phyloP scores from a whole-genome alignment of 257 asterid species.

The Solanum virginianum region DNA sequence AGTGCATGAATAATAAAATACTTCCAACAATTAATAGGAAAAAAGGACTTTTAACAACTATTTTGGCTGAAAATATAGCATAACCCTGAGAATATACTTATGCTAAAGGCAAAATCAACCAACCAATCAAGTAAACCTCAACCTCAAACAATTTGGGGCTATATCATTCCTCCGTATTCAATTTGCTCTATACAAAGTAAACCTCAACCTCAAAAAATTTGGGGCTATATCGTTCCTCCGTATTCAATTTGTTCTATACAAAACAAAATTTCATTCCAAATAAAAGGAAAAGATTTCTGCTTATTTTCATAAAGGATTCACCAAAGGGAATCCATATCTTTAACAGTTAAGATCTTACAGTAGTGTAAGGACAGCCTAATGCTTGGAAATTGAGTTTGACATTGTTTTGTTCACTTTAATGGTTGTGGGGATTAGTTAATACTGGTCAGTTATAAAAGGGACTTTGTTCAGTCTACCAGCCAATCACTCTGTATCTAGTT shows the following conservation, averaged over 20 bases:
- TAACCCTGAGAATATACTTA: not conserved
- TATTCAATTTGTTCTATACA: not conserved
- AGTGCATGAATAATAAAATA: not conserved
- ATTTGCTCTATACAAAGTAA: not conserved
- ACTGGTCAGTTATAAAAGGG: not conserved
- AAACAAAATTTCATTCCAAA: not conserved
- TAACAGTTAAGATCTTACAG: not conserved
- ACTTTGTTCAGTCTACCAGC: not conserved
- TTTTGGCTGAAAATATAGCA: not conserved
- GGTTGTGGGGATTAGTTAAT: not conserved
- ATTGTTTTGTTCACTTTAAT: not conserved
- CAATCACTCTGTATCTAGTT: not conserved
- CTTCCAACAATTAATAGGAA: not conserved
- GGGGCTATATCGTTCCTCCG: not conserved
- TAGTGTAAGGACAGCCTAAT: not conserved
- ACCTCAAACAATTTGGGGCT: not conserved
- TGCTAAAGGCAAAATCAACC: not conserved
- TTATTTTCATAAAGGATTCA: not conserved
- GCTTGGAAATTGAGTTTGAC: not conserved
- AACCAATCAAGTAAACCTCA: not conserved
- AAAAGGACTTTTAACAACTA: not conserved
- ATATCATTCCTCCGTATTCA: not conserved
- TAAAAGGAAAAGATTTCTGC: not conserved
- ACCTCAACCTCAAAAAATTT: not conserved
- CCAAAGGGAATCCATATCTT: not conserved